Evolutionary conservation across 2,329 filamentous ascomycete species (phyloP), one percentile per base, ranked within the genome.

Genomic region (Venturia nashicola): DNA sequence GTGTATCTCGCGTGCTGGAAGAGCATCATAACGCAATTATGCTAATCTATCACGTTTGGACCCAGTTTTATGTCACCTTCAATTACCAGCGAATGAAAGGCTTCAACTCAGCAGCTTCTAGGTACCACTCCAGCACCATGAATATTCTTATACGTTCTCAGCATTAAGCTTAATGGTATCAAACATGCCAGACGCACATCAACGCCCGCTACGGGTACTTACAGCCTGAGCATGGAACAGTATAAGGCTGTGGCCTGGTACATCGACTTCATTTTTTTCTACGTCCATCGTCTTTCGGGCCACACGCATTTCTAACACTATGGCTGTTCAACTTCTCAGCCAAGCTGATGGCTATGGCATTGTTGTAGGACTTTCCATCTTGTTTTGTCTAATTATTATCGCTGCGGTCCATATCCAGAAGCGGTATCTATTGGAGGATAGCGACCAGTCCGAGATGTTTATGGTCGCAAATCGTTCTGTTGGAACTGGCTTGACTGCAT

Each of bases 381-480:
- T 60, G 14, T 64, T 64, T 39, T 51, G 43, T n/a, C 23, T 44
- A 5, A 23, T 64, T 7, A 60, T 48, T 11, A 18, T 59, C 23
- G 43, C 51, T 23, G 43, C 51, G 11, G 54, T 36, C 11, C 23
- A 27, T 14, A 48, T 64, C 4, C 73, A 75, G 42, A 72, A 74
- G 59, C 78, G 82, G 68, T 88, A 87, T 72, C 85, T 86, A 70
- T 80, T 86, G 78, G 91, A 93, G 73, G 79, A 92, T 3, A 73
- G 70, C 64, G 90, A 96, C 74, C 96, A 91, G 0, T 74, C 76
- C 3, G 78, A 81, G 66, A 76, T 79, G 66, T 80, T 79, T 73
- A 78, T 77, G 68, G 79, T 77, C 1, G 78, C 78, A 0, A 78
- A 75, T 6, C 70, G 76, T 43, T 74, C 71, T 48, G 74, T 78